Conservation (phyloP, 441 rosid species). For the Gossypium schwendimanii region DNA sequence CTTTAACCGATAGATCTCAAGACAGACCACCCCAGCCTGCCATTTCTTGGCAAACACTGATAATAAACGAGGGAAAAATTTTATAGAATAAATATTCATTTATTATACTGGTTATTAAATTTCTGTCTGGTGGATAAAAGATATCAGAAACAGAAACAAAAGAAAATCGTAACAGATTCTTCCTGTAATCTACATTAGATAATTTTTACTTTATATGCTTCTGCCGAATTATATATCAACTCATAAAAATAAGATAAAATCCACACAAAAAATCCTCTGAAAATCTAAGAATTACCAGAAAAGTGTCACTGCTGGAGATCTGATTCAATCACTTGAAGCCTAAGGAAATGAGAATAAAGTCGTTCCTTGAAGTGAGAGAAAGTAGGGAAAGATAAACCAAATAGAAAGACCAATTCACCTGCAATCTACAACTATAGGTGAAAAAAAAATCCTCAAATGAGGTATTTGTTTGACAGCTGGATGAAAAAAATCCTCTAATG, state of each 20-base stretch:
- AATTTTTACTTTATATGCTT: conserved; percentile 38
- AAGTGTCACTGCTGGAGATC: conserved; percentile 56
- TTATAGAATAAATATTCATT: not conserved
- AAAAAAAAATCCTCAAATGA: not conserved
- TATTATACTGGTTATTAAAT: not conserved
- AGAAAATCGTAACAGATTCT: conserved; percentile 31
- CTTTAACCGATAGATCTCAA: conserved; percentile 20
- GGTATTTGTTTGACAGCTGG: not conserved
- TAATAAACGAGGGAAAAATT: not conserved
- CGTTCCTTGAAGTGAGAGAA: conserved; percentile 13
- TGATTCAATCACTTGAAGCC: conserved; percentile 27
- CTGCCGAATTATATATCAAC: conserved; percentile 21
- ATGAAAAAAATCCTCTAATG: not conserved
- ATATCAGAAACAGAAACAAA: conserved; percentile 13
- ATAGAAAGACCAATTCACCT: conserved; percentile 17
- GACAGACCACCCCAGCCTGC: conserved; percentile 1
- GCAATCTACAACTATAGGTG: not conserved
- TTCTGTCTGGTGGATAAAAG: conserved; percentile 3
- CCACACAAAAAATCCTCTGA: not conserved
- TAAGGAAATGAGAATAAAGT: conserved; percentile 7
- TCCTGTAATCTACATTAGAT: conserved; percentile 27
- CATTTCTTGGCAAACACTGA: not conserved
- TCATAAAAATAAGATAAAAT: conserved; percentile 10
- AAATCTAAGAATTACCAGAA: conserved; percentile 27
- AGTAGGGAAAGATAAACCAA: conserved; percentile 10